phyloP scores from a whole-genome alignment of 2,329 filamentous ascomycete species.

The Hyphodiscus sp. region DNA sequence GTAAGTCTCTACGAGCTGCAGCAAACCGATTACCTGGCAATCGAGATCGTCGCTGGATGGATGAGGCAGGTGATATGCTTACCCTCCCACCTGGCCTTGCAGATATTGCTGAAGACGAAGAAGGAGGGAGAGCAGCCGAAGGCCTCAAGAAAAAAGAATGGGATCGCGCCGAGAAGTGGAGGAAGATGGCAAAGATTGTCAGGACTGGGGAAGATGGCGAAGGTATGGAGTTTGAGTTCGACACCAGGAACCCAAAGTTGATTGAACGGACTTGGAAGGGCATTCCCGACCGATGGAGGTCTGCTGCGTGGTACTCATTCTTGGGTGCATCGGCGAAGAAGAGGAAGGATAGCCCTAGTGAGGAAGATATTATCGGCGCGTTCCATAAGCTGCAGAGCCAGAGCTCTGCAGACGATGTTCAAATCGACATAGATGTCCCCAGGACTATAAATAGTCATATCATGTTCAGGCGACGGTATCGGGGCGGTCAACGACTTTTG shows the following conservation, averaged over 20 bases:
- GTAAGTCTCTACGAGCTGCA: slow-evolving; percentile 50
- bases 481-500: slow-evolving; percentile 82
- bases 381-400: slow-evolving; percentile 69
- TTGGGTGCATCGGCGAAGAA: slow-evolving; percentile 69
- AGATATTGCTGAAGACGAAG: slow-evolving; percentile 49
- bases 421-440: slow-evolving; percentile 96
- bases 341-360: slow-evolving; percentile 53
- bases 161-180: slow-evolving; percentile 59
- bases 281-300: slow-evolving; percentile 92
- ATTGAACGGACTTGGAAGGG: slow-evolving; percentile 95
- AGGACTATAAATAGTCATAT: slow-evolving; percentile 92
- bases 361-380: slow-evolving; percentile 63
- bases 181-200: slow-evolving; percentile 55
- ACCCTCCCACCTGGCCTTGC: slow-evolving; percentile 51
- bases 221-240: slow-evolving; percentile 69
- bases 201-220: slow-evolving; percentile 44
- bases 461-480: slow-evolving; percentile 91
- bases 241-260: slow-evolving; percentile 74
- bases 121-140: slow-evolving; percentile 45
- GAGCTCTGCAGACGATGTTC: slow-evolving; percentile 82
- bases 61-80: slow-evolving; percentile 63
- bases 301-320: slow-evolving; percentile 92
- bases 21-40: slow-evolving; percentile 56
- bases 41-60: slow-evolving; percentile 52
- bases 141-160: slow-evolving; percentile 56